Evolutionary conservation across 2,329 filamentous ascomycete genomes (phyloP), one percentile per base, ranked within the genome.

Genomic region (Ascochyta fabae): DNA sequence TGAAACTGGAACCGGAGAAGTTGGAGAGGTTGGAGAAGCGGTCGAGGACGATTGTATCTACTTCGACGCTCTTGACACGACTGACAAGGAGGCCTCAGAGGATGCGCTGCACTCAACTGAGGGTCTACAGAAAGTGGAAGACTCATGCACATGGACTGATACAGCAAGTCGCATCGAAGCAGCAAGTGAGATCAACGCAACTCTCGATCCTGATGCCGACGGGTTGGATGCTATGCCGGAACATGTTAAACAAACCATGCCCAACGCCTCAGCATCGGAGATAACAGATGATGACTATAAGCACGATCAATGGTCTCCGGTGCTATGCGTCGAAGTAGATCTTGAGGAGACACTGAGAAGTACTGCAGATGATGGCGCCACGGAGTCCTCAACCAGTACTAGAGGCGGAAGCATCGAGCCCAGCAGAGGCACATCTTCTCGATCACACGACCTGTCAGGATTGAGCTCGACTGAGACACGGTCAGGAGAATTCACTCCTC

Each of bases 31-130:
- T 13, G 36, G 40, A 9, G 26, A 22, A 6, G 9, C 13, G 5
- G n/a, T 16, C 6, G 38, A 47, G 9, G 38, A 54, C 0, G 51
- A 39, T n/a, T 48, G 38, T 19, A 16, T 48, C 31, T 48, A 53
- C 26, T 53, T 33, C 33, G 41, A 50, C 22, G 35, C 36, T 15
- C n/a, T 36, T 19, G 35, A 33, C 10, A n/a, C 15, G 10, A 42
- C 15, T 26, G 36, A 23, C 29, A 33, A 24, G 4, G 5, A 9
- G 6, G 8, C 7, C 15, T 39, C 24, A 9, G 19, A 16, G 12
- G 16, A 13, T 42, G 6, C 12, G 13, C 35, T n/a, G 15, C 36
- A 12, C 2, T 15, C 24, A 23, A 12, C 15, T 19, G 35, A 35
- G 7, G 13, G 12, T n/a, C 13, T 12, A 6, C 15, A 19, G 9